Percentiles rank a stretch among this genome's conserved stretches.
phyloP scores from a whole-genome alignment of 345 rosid genomes.

The Excoecaria agallocha region DNA sequence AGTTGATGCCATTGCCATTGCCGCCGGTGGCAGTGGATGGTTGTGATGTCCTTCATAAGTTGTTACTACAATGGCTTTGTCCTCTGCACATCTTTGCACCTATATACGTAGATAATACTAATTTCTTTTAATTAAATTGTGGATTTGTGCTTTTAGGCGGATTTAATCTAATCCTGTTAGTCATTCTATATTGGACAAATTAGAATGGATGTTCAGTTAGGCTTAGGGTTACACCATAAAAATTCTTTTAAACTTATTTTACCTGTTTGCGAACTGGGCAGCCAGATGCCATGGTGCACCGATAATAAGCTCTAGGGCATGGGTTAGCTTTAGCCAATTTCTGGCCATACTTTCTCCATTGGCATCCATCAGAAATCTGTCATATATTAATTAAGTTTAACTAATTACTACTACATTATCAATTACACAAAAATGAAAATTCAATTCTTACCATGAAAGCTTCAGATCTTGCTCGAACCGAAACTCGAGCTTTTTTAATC shows the following conservation, averaged over 20 bases:
- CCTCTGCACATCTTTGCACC: slow-evolving; percentile 98
- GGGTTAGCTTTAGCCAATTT: slow-evolving; percentile 82
- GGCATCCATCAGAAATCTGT: slow-evolving; percentile 50
- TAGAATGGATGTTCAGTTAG: no score
- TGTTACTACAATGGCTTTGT: slow-evolving; percentile 66
- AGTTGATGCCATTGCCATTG: slow-evolving; percentile 87
- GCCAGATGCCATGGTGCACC: slow-evolving; percentile 80
- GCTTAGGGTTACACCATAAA: no score
- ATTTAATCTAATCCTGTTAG: no score
- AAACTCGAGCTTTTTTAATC: background rate
- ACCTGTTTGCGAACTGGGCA: slow-evolving; percentile 83
- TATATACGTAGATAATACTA: slow-evolving; percentile 9
- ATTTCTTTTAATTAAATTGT: no score
- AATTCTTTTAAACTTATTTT: background rate
- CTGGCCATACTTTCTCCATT: slow-evolving; percentile 79
- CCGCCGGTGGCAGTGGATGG: slow-evolving; percentile 92
- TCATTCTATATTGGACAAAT: no score
- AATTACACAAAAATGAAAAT: background rate
- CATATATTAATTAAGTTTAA: no score
- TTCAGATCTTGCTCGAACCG: background rate
- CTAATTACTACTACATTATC: background rate
- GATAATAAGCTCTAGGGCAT: slow-evolving; percentile 71
- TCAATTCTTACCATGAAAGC: background rate
- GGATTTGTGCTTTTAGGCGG: no score
- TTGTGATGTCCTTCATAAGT: slow-evolving; percentile 95